phyloP scores from a whole-genome alignment of 2,329 filamentous ascomycete species.

The Penicillium sp. region DNA sequence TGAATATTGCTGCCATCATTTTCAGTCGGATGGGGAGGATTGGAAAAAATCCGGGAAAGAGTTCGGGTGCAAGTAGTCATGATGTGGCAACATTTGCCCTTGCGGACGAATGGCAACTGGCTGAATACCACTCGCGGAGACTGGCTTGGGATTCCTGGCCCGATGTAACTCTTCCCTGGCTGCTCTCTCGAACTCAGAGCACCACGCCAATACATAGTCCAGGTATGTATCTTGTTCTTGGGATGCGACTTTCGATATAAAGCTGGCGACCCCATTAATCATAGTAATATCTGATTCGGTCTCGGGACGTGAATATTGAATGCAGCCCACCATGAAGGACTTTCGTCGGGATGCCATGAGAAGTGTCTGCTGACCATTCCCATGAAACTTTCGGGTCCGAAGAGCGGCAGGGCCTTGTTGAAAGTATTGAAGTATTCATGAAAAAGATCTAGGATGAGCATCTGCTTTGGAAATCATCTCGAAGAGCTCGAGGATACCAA shows the following conservation, averaged over 20 bases:
- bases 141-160: neutral
- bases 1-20: neutral
- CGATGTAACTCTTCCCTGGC: neutral
- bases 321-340: conserved; percentile 15
- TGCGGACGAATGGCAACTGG: neutral
- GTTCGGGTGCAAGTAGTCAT: neutral
- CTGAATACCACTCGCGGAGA: neutral
- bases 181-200: neutral
- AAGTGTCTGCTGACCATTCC: conserved; percentile 12
- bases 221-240: conserved; percentile 5
- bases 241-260: conserved; percentile 1
- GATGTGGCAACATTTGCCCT: neutral
- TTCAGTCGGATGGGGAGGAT: neutral
- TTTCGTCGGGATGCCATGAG: conserved; percentile 17
- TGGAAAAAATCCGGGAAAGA: neutral
- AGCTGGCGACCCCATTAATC: neutral
- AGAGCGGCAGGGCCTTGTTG: conserved; percentile 12
- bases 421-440: conserved; percentile 9
- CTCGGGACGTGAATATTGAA: conserved; percentile 11
- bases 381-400: conserved; percentile 7
- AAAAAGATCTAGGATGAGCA: conserved; percentile 8
- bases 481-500: conserved; percentile 14
- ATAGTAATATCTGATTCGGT: neutral
- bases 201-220: conserved; percentile 1
- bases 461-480: conserved; percentile 9